phyloP scores from a whole-genome alignment of 345 rosid genomes.

The Physaria fendleri region DNA sequence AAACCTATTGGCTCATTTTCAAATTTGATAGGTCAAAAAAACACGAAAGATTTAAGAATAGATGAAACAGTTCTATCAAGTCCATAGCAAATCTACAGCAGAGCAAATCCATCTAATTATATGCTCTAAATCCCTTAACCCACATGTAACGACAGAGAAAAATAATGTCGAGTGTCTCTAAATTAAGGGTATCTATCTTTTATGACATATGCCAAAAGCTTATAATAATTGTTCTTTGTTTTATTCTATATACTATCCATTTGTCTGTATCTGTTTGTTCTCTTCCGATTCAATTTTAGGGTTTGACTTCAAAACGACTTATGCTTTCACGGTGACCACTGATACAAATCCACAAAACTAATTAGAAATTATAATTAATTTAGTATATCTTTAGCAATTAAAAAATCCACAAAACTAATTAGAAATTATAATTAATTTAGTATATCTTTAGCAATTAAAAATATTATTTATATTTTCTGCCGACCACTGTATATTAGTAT shows the following conservation, averaged over 20 bases:
- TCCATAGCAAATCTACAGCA: constrained; percentile 15
- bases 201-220: constrained; percentile 2
- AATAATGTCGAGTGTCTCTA: neutral
- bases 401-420: neutral
- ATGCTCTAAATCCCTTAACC: constrained; percentile 9
- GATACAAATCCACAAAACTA: neutral
- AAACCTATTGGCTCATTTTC: too few species aligned
- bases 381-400: too few species aligned
- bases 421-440: too few species aligned
- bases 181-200: neutral
- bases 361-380: too few species aligned
- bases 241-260: neutral
- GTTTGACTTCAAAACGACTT: constrained; percentile 11
- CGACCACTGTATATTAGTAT: too few species aligned
- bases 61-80: constrained; percentile 7
- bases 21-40: too few species aligned
- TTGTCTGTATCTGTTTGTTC: constrained; percentile 22
- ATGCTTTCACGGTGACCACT: constrained; percentile 10
- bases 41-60: too few species aligned
- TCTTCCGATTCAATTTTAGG: constrained; percentile 13
- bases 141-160: constrained; percentile 9
- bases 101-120: constrained; percentile 18
- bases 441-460: too few species aligned
- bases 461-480: too few species aligned
- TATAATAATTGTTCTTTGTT: constrained; percentile 6